Conservation (phyloP, 2,329 filamentous ascomycete species). For the Sarocladium brachiariae region DNA sequence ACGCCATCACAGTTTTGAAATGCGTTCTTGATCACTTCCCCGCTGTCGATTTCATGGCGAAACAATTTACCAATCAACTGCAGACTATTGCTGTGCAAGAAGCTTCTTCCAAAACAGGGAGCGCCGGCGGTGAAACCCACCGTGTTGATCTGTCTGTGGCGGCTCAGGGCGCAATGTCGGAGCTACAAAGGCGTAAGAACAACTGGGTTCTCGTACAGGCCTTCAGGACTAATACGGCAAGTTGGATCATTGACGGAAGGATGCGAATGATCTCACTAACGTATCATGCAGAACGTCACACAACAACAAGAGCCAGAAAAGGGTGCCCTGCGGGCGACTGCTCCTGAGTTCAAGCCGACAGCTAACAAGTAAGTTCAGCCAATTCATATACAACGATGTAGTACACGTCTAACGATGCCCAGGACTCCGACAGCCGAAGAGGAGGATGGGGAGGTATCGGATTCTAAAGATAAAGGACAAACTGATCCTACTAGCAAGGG, state of each 20-base stretch:
- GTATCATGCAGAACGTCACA: constrained; percentile 19
- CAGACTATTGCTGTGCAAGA: constrained; percentile 60
- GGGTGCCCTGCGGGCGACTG: constrained; percentile 47
- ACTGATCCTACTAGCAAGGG: constrained; percentile 14
- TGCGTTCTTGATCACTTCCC: constrained; percentile 77
- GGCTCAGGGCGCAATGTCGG: constrained; percentile 63
- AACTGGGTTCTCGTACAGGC: constrained; percentile 70
- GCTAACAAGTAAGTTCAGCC: constrained; percentile 27
- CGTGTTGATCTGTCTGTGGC: constrained; percentile 70
- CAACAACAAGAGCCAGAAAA: constrained; percentile 24
- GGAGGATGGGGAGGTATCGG: constrained; percentile 69
- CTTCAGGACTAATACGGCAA: constrained; percentile 59
- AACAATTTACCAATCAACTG: constrained; percentile 55
- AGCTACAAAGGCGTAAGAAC: constrained; percentile 58
- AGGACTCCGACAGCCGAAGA: constrained; percentile 36
- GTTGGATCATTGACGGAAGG: constrained; percentile 14
- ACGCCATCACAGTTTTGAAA: constrained; percentile 86
- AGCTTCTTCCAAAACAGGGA: constrained; percentile 38
- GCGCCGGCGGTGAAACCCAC: constrained; percentile 46
- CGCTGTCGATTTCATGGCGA: constrained; percentile 81
- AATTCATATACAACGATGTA: too few relatives aligned
- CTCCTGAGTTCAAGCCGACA: constrained; percentile 57
- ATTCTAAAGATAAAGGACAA: constrained; percentile 33
- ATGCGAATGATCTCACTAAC: constrained; percentile 15
- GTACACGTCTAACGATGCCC: constrained; percentile 8